Percentiles rank a stretch among this genome's conserved stretches.
Conservation (phyloP, 208 protist species). For the Acanthamoeba divionensis region DNA sequence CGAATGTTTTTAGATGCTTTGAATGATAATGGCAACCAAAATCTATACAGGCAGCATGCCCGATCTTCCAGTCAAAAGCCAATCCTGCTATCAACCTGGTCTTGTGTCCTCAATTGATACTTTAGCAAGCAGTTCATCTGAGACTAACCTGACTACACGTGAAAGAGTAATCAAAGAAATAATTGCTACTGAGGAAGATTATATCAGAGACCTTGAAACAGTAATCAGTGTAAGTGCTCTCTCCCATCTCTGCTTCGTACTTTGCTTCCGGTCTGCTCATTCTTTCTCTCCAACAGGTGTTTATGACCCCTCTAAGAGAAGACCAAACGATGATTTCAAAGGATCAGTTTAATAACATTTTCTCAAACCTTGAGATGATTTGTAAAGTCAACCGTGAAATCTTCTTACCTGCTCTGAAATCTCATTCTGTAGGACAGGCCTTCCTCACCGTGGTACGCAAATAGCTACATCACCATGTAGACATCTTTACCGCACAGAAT, state of each 20-base stretch:
- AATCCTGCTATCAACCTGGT: not conserved
- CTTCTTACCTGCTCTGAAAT: constrained; percentile 18
- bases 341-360: constrained; percentile 49
- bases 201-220: constrained; percentile 50
- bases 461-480: not conserved
- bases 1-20: not conserved
- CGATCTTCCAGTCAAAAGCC: not conserved
- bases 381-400: constrained; percentile 32
- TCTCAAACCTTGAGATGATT: constrained; percentile 54
- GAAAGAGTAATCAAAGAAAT: constrained; percentile 52
- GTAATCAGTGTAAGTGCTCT: constrained; percentile 39
- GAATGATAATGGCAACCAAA: not conserved
- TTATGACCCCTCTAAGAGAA: not conserved
- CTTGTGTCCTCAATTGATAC: not conserved
- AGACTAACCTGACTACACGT: not conserved
- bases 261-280: not conserved
- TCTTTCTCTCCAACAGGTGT: not conserved
- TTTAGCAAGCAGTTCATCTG: not conserved
- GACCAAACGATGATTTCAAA: not conserved
- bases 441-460: constrained; percentile 32
- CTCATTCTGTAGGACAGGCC: not conserved
- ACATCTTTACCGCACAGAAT: not conserved
- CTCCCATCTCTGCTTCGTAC: not conserved
- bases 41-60: not conserved
- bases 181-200: constrained; percentile 54